Evolutionary conservation across 768 basidiomycete species (phyloP).

Genomic region (Termitomyces sp.): DNA sequence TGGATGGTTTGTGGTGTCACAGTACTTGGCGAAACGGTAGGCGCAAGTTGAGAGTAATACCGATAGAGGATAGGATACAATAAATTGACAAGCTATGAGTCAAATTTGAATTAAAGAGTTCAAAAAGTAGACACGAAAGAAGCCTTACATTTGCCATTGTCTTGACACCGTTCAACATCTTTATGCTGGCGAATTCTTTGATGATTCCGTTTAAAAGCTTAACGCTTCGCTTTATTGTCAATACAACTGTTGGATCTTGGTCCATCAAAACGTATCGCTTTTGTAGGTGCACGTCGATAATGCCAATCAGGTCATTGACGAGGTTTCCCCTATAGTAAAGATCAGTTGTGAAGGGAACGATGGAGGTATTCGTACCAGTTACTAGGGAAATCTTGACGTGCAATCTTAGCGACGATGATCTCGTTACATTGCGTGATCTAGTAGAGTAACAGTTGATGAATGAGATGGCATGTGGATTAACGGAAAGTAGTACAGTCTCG

Average conservation of each 20-base stretch:
- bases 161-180: slow-evolving; percentile 64
- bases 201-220: slow-evolving; percentile 59
- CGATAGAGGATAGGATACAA: slow-evolving; percentile 50
- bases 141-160: slow-evolving; percentile 55
- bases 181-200: slow-evolving; percentile 67
- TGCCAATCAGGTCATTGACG: slow-evolving; percentile 45
- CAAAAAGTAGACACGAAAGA: neutral
- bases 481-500: slow-evolving; percentile 51
- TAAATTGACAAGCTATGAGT: slow-evolving; percentile 41
- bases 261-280: slow-evolving; percentile 38
- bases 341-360: neutral
- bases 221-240: slow-evolving; percentile 56
- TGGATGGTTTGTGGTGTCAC: slow-evolving; percentile 41
- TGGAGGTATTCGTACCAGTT: slow-evolving; percentile 48
- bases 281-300: slow-evolving; percentile 51
- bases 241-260: slow-evolving; percentile 37
- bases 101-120: neutral
- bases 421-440: slow-evolving; percentile 81
- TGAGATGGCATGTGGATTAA: slow-evolving; percentile 2
- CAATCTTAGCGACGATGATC: slow-evolving; percentile 69
- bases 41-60: slow-evolving; percentile 56
- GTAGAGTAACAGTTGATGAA: slow-evolving; percentile 4
- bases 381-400: slow-evolving; percentile 69
- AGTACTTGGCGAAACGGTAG: slow-evolving; percentile 30
- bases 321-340: slow-evolving; percentile 50